phyloP scores from a whole-genome alignment of 1,284 basidiomycete genomes.

The Sporisorium sorghi region DNA sequence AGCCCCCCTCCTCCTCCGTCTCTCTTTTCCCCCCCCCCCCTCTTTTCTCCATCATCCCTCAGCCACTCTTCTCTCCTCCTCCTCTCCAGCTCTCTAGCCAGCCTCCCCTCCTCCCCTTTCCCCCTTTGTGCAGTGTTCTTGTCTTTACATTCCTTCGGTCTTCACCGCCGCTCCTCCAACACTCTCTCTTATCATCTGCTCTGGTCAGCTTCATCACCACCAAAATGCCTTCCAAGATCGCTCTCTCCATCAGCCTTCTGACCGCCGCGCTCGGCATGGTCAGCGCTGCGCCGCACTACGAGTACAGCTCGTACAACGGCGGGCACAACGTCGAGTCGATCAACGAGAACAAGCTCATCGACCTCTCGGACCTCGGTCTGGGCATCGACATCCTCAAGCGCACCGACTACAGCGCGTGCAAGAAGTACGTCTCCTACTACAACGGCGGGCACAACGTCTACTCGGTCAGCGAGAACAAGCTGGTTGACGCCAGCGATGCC shows the following conservation, averaged over 20 bases:
- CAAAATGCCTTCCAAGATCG: constrained; percentile 52
- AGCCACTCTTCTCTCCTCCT: constrained; percentile 22
- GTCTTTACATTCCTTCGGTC: constrained; percentile 25
- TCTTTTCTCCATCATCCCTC: constrained; percentile 35
- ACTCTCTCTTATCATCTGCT: constrained; percentile 23
- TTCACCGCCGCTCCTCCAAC: constrained; percentile 20
- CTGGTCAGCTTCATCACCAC: constrained; percentile 1
- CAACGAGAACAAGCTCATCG: constrained; percentile 49
- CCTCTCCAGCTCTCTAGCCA: constrained; percentile 34
- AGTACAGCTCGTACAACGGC: constrained; percentile 37
- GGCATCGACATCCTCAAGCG: constrained; percentile 45
- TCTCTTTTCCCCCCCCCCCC: too few relatives aligned
- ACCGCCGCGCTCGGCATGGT: constrained; percentile 48
- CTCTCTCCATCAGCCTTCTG: constrained; percentile 42
- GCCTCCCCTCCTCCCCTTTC: constrained; percentile 16
- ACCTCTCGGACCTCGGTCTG: constrained; percentile 25
- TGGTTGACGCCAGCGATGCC: constrained; percentile 43
- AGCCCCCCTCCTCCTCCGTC: constrained; percentile 17
- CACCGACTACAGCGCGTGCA: constrained; percentile 37
- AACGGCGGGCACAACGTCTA: constrained; percentile 55
- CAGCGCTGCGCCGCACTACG: constrained; percentile 42
- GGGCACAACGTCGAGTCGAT: constrained; percentile 41
- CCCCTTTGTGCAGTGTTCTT: constrained; percentile 15
- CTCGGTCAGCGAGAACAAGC: constrained; percentile 53
- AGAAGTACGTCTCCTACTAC: constrained; percentile 52